Conservation (phyloP, 345 rosid species). For the Lagerstroemia speciosa region DNA sequence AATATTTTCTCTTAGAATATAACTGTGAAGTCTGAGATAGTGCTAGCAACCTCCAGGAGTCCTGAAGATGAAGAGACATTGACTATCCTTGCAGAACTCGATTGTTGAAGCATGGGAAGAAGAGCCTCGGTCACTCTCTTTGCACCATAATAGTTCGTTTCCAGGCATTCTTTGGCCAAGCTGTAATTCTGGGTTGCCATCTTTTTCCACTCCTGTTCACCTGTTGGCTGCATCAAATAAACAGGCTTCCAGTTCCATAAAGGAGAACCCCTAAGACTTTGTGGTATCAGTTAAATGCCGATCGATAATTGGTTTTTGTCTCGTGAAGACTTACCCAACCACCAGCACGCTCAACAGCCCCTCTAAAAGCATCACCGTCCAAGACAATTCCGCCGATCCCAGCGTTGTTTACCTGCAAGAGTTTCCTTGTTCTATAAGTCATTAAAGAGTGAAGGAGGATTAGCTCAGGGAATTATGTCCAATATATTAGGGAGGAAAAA, state of each 20-base stretch:
- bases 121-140: conserved; percentile 25
- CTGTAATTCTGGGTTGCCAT: conserved; percentile 11
- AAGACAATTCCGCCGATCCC: conserved; percentile 16
- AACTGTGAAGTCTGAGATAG: not conserved
- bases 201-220: conserved; percentile 14
- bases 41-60: conserved; percentile 18
- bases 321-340: conserved; percentile 1
- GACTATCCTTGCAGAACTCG: conserved; percentile 29
- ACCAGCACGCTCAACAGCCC: conserved; percentile 10
- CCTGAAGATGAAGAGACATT: not conserved
- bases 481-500: not conserved
- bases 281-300: not conserved
- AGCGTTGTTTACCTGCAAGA: conserved; percentile 38
- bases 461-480: not conserved
- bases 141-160: conserved; percentile 39
- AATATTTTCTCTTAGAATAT: not conserved
- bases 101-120: conserved; percentile 27
- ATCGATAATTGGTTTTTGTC: not conserved
- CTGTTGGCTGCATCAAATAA: conserved; percentile 10
- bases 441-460: not conserved
- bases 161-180: conserved; percentile 27
- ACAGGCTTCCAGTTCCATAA: not conserved
- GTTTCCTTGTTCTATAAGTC: too few relatives aligned
- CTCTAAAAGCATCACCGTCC: conserved; percentile 12
- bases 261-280: not conserved